Conservation (phyloP, 2,329 filamentous ascomycete species). For the Epichloe glyceriae region DNA sequence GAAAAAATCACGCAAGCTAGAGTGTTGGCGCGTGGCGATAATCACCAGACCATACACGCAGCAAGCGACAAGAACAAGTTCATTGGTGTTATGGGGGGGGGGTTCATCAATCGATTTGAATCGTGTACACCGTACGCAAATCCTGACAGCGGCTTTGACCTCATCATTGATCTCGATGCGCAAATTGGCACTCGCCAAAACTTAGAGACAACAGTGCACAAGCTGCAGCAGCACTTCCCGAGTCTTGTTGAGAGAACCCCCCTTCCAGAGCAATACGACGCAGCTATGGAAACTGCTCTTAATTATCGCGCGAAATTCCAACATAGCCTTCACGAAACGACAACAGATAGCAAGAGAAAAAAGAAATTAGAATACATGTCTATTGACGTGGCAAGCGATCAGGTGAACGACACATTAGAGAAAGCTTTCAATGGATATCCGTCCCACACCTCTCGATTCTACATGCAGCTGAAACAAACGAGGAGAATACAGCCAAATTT, state of each 20-base stretch:
- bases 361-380: constrained; percentile 46
- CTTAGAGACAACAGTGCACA: constrained; percentile 62
- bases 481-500: constrained; percentile 74
- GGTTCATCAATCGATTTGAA: constrained; percentile 80
- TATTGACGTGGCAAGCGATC: constrained; percentile 30
- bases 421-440: constrained; percentile 49
- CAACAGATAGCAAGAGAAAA: constrained; percentile 21
- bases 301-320: constrained; percentile 66
- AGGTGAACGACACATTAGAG: constrained; percentile 46
- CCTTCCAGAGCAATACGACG: constrained; percentile 59
- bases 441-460: constrained; percentile 43
- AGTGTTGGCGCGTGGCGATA: constrained; percentile 77
- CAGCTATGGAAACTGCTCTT: constrained; percentile 61
- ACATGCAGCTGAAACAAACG: constrained; percentile 57
- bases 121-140: constrained; percentile 48
- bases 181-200: constrained; percentile 68
- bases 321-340: constrained; percentile 53
- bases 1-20: constrained; percentile 61
- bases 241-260: constrained; percentile 62
- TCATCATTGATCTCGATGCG: constrained; percentile 74
- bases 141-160: constrained; percentile 77
- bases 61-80: constrained; percentile 62
- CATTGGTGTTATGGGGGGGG: constrained; percentile 86
- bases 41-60: constrained; percentile 95
- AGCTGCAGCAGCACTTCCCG: constrained; percentile 66